Evolutionary conservation across 139 green algal species (phyloP).

Genomic region (Yamagishiella unicocca): DNA sequence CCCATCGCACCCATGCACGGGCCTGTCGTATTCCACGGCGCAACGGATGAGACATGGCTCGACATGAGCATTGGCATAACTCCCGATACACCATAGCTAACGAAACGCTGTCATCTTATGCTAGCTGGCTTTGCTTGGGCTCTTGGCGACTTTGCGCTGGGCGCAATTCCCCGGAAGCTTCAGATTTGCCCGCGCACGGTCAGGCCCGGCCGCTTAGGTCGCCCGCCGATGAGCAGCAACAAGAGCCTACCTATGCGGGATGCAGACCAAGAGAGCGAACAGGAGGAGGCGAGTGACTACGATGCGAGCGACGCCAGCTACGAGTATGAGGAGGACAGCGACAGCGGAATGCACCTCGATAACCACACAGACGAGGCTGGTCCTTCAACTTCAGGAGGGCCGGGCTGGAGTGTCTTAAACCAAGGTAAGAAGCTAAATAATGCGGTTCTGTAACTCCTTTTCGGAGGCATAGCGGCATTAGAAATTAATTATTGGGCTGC

Average conservation of each 20-base stretch:
- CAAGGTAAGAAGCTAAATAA: slow-evolving; percentile 16
- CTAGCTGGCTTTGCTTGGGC: no score
- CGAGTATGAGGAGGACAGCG: slow-evolving; percentile 16
- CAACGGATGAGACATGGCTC: no score
- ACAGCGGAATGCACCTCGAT: slow-evolving; percentile 27
- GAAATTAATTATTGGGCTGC: background rate
- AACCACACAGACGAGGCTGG: background rate
- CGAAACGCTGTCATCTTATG: no score
- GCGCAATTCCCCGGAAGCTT: background rate
- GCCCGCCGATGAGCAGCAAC: slow-evolving; percentile 6
- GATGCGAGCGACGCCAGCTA: slow-evolving; percentile 23
- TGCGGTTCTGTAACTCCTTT: background rate
- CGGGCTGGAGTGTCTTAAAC: slow-evolving; percentile 30
- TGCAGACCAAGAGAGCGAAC: background rate
- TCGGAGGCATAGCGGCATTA: no score
- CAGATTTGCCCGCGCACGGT: background rate
- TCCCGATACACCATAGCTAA: no score
- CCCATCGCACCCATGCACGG: no score
- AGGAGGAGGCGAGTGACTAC: slow-evolving; percentile 35
- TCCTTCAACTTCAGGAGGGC: slow-evolving; percentile 17
- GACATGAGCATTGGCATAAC: no score
- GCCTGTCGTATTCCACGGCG: no score
- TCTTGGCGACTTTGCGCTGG: no score
- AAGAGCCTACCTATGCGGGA: slow-evolving; percentile 21
- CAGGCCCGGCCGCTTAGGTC: background rate